A percentile compares a stretch with the other conserved stretches of the same genome.
Conservation (phyloP, 2,329 filamentous ascomycete genomes). For the Sphaerostilbella broomeana region DNA sequence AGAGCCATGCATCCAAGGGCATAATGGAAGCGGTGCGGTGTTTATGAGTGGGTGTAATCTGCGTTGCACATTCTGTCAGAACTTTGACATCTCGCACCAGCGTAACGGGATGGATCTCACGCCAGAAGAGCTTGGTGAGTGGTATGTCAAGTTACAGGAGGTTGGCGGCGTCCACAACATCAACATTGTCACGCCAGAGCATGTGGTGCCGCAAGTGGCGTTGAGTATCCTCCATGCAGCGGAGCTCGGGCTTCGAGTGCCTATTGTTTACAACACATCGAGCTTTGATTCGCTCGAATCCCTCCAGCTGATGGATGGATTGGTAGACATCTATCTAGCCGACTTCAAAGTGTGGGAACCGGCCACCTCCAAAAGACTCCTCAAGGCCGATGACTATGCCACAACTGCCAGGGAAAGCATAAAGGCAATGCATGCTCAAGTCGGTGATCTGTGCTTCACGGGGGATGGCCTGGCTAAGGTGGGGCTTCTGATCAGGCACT, state of each 20-base stretch:
- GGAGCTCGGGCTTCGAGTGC: slow-evolving; percentile 61
- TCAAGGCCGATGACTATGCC: slow-evolving; percentile 74
- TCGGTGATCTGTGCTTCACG: slow-evolving; percentile 78
- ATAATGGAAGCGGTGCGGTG: slow-evolving; percentile 71
- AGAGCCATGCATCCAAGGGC: slow-evolving; percentile 78
- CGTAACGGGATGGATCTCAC: slow-evolving; percentile 74
- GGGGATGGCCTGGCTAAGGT: slow-evolving; percentile 73
- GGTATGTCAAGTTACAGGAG: slow-evolving; percentile 77
- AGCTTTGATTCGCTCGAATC: slow-evolving; percentile 72
- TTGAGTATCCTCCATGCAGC: slow-evolving; percentile 68
- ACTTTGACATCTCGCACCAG: slow-evolving; percentile 76
- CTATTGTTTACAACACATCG: slow-evolving; percentile 80
- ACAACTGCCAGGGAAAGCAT: slow-evolving; percentile 68
- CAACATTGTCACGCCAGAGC: slow-evolving; percentile 80
- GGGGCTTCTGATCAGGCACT: slow-evolving; percentile 68
- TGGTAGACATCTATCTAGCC: slow-evolving; percentile 81
- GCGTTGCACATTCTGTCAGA: slow-evolving; percentile 72
- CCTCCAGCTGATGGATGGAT: slow-evolving; percentile 64
- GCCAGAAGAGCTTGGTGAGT: slow-evolving; percentile 70
- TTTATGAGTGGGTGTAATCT: slow-evolving; percentile 74
- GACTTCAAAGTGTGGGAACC: slow-evolving; percentile 80
- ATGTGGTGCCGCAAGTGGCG: slow-evolving; percentile 77
- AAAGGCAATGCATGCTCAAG: slow-evolving; percentile 72
- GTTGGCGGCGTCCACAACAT: slow-evolving; percentile 83
- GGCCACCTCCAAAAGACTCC: slow-evolving; percentile 58